Percentiles rank a stretch among this genome's conserved stretches.
Evolutionary conservation across 2,329 filamentous ascomycete genomes (phyloP).

Genomic region (Lecanoromycetidae sp.): DNA sequence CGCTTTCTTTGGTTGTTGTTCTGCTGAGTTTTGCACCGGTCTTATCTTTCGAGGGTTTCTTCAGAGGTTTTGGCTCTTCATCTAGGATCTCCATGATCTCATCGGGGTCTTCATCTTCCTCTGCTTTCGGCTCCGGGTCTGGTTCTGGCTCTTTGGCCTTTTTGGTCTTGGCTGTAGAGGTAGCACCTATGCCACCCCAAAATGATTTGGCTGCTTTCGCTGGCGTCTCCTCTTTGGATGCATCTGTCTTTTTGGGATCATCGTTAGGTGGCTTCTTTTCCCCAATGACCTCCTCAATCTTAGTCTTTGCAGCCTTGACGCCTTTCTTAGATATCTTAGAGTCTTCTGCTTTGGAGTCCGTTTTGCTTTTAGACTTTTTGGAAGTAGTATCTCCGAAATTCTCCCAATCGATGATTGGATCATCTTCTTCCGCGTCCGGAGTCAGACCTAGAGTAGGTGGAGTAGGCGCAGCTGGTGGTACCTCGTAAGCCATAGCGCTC

Average conservation of each 20-base stretch:
- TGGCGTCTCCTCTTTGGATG: slow-evolving; percentile 26
- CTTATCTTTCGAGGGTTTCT: slow-evolving; percentile 15
- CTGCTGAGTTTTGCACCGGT: slow-evolving; percentile 17
- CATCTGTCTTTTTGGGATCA: slow-evolving; percentile 25
- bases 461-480: slow-evolving; percentile 37
- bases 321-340: too few relatives aligned
- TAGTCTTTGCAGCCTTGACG: slow-evolving; percentile 23
- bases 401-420: slow-evolving; percentile 24
- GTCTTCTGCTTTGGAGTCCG: slow-evolving; percentile 23
- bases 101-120: slow-evolving; percentile 26
- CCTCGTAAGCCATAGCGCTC: slow-evolving; percentile 26
- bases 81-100: slow-evolving; percentile 26
- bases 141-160: slow-evolving; percentile 25
- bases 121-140: slow-evolving; percentile 34
- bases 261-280: slow-evolving; percentile 19
- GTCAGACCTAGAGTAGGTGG: slow-evolving; percentile 35
- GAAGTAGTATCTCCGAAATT: slow-evolving; percentile 29
- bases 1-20: slow-evolving; percentile 19
- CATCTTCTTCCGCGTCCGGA: slow-evolving; percentile 27
- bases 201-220: slow-evolving; percentile 30
- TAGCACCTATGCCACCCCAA: slow-evolving; percentile 34
- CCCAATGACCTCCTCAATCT: slow-evolving; percentile 19
- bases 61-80: slow-evolving; percentile 21
- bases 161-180: slow-evolving; percentile 31
- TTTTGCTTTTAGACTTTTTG: slow-evolving; percentile 25